phyloP scores from a whole-genome alignment of 2,329 filamentous ascomycete genomes.

The Fusarium burgessii region DNA sequence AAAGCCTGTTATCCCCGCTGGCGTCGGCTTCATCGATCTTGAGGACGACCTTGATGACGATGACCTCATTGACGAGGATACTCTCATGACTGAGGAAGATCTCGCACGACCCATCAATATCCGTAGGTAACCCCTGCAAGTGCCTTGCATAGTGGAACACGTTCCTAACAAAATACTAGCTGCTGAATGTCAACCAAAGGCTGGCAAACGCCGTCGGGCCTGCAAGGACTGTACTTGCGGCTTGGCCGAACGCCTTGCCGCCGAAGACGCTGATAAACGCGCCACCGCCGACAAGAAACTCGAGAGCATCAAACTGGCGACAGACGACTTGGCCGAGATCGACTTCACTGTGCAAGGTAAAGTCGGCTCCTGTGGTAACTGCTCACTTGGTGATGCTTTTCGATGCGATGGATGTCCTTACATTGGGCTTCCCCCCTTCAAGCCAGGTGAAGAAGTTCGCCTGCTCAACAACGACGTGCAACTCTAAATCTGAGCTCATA shows the following conservation, averaged over 20 bases:
- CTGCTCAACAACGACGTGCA: constrained; percentile 89
- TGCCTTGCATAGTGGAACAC: neutral
- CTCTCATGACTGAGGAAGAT: constrained; percentile 86
- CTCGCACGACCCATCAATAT: constrained; percentile 80
- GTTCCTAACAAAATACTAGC: constrained; percentile 60
- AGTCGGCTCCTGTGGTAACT: constrained; percentile 94
- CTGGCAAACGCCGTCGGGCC: constrained; percentile 88
- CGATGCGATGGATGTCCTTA: constrained; percentile 81
- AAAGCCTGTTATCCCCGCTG: constrained; percentile 60
- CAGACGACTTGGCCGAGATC: constrained; percentile 84
- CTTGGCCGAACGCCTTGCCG: constrained; percentile 84
- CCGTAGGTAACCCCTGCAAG: constrained; percentile 69
- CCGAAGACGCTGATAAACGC: constrained; percentile 82
- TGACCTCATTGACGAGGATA: constrained; percentile 92
- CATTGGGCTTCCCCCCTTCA: constrained; percentile 93
- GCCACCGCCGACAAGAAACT: constrained; percentile 75
- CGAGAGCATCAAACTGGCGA: constrained; percentile 75
- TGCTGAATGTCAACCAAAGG: constrained; percentile 86
- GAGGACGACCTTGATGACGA: constrained; percentile 77
- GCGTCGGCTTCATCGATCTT: constrained; percentile 77
- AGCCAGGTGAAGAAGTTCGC: constrained; percentile 93
- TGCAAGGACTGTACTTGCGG: constrained; percentile 99
- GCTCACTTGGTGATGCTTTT: constrained; percentile 91
- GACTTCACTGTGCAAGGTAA: constrained; percentile 99
- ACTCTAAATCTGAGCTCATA: constrained; percentile 62